Evolutionary conservation across 805 yeast genomes (phyloP).

Genomic region (Wickerhamiella sergipiensis): DNA sequence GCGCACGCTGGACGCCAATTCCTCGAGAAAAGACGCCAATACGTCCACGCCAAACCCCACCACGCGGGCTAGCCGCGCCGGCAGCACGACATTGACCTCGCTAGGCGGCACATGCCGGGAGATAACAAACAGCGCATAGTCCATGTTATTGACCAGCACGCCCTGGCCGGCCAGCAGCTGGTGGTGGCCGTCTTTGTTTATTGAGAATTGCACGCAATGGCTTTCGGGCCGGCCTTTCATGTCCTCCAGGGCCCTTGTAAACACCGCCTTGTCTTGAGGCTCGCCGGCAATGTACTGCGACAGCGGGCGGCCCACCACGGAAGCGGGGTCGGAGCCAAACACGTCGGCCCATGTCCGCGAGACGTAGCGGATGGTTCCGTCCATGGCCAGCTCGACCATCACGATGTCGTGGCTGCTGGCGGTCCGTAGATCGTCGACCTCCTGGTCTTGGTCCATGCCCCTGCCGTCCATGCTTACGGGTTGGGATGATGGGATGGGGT

Average conservation of each 20-base stretch:
- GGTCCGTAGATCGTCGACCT: conserved; percentile 18
- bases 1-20: conserved; percentile 49
- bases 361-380: conserved; percentile 62
- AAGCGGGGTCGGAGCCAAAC: conserved; percentile 34
- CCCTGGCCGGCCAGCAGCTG: conserved; percentile 76
- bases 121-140: conserved; percentile 77
- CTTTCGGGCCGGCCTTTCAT: conserved; percentile 1
- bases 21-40: conserved; percentile 57
- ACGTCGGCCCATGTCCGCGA: conserved; percentile 67
- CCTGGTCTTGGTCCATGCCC: conserved; percentile 17
- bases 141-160: conserved; percentile 54
- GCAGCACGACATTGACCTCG: conserved; percentile 45
- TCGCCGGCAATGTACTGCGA: conserved; percentile 17
- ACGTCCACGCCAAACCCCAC: conserved; percentile 85
- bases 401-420: conserved; percentile 31
- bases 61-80: conserved; percentile 39
- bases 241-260: conserved; percentile 16
- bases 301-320: conserved; percentile 15
- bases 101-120: conserved; percentile 60
- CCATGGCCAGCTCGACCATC: conserved; percentile 72
- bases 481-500: neutral
- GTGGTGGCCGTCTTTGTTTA: neutral
- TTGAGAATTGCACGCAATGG: conserved; percentile 1
- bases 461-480: no score
- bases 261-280: conserved; percentile 15